Conservation (phyloP, 768 basidiomycete genomes). For the Suillus luteus region DNA sequence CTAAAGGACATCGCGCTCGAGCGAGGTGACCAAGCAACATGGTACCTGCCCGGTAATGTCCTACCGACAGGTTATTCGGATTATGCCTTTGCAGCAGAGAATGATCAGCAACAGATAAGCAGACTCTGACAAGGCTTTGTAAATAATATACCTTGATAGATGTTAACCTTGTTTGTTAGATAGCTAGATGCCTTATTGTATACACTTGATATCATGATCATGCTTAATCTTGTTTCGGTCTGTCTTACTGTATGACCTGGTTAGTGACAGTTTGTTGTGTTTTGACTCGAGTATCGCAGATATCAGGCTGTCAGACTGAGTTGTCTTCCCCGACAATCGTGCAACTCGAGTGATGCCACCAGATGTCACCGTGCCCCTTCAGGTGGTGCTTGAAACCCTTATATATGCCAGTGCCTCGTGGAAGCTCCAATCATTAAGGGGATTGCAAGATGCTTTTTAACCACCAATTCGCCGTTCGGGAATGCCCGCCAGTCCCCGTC, state of each 20-base stretch:
- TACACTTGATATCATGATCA: no score
- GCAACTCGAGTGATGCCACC: not conserved
- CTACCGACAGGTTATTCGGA: conserved; percentile 34
- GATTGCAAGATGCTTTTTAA: no score
- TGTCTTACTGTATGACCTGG: no score
- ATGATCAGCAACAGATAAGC: not conserved
- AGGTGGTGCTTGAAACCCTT: not conserved
- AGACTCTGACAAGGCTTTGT: not conserved
- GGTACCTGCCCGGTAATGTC: conserved; percentile 27
- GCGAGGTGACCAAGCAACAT: conserved; percentile 22
- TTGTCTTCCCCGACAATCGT: not conserved
- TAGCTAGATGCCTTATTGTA: not conserved
- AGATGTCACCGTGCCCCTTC: not conserved
- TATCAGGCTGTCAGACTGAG: not conserved
- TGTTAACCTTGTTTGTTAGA: not conserved
- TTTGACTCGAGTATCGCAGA: no score
- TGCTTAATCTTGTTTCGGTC: no score
- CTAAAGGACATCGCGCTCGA: conserved; percentile 24
- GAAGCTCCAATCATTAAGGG: no score
- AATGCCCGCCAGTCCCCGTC: no score
- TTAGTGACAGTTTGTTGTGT: no score
- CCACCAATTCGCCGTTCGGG: no score
- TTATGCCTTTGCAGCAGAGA: conserved; percentile 25
- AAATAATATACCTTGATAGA: not conserved
- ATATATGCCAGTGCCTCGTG: not conserved